Conservation (phyloP, 2,329 filamentous ascomycete genomes). For the Exophiala dermatitidis region DNA sequence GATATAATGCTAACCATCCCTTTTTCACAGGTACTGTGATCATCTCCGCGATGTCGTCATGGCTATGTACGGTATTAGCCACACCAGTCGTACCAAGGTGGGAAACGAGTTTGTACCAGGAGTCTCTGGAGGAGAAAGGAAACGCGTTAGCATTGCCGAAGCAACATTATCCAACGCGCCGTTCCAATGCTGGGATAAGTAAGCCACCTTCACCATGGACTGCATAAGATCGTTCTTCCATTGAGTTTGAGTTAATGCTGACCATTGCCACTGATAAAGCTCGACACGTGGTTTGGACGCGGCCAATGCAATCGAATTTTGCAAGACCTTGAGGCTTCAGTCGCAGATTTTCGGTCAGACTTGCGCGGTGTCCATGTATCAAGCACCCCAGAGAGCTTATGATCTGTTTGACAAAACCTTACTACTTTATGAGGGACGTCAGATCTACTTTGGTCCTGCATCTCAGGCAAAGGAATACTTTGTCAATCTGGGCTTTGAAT, state of each 20-base stretch:
- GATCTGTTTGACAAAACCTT: constrained; percentile 66
- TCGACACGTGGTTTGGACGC: constrained; percentile 48
- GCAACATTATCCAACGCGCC: constrained; percentile 38
- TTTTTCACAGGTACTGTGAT: constrained; percentile 29
- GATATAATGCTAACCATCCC: neutral
- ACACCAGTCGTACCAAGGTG: constrained; percentile 48
- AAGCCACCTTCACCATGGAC: constrained; percentile 25
- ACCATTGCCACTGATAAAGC: constrained; percentile 36
- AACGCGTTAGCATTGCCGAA: constrained; percentile 56
- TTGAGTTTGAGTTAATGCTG: constrained; percentile 4
- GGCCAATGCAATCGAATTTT: constrained; percentile 53
- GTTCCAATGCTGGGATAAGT: constrained; percentile 35
- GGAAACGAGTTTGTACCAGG: constrained; percentile 53
- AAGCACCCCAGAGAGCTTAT: constrained; percentile 45
- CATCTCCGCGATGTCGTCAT: constrained; percentile 42
- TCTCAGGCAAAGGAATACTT: constrained; percentile 57
- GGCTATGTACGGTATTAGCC: constrained; percentile 42
- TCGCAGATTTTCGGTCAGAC: constrained; percentile 45
- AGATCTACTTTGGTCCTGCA: constrained; percentile 68
- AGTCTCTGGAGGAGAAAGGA: constrained; percentile 55
- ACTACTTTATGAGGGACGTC: constrained; percentile 61
- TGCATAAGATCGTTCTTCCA: neutral
- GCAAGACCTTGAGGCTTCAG: constrained; percentile 44
- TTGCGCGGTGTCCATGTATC: constrained; percentile 52
- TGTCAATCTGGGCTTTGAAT: constrained; percentile 60